Evolutionary conservation across 495 filamentous ascomycete genomes (phyloP), one percentile per base, ranked within the genome.

Genomic region (Massariosphaeria phaeospora): DNA sequence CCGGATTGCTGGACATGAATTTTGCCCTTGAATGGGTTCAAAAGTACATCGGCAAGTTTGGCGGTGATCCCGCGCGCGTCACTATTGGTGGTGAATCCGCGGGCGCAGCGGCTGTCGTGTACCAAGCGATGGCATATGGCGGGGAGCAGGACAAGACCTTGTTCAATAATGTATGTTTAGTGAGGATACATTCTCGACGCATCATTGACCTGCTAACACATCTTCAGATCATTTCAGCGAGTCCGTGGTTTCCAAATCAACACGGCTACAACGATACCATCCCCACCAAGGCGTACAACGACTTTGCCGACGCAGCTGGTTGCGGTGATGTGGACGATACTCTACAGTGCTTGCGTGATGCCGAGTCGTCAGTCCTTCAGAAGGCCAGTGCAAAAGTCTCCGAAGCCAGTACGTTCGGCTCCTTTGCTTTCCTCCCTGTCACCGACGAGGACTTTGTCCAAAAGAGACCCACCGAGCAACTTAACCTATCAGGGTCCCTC

Each of bases 361-460:
- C 71, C 47, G 76, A 82, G 29, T 78, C 75, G 0, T 33, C 61
- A 0, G 69, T 66, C 1, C 70, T 86, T 15, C 79, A 83, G 54
- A 78, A 77, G 38, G 82, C 81, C 1, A 81, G 75, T 52, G 70
- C 66, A 10, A 68, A 52, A 23, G 70, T 81, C 25, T 82, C 75
- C 12, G 66, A 67, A 26, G 66, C 69, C 8, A 75, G 70, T 2
- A 66, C 69, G 34, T 73, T 44, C 48, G 73, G 67, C 57, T 78
- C 76, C 29, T 85, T 78, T 76, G 79, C 71, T 1, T 84, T 85
- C 57, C 60, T 80, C 23, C 83, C 83, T 7, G 83, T 85, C 2
- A 79, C 80, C 1, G 84, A 87, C 54, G 82, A 77, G 3, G 65
- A 65, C 2, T 77, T 83, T 53, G 67, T 85, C 48, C 70, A 70